A percentile compares a stretch with the other conserved stretches of the same genome.
Conservation (phyloP, 306 rosid species). For the Malus sieversii region DNA sequence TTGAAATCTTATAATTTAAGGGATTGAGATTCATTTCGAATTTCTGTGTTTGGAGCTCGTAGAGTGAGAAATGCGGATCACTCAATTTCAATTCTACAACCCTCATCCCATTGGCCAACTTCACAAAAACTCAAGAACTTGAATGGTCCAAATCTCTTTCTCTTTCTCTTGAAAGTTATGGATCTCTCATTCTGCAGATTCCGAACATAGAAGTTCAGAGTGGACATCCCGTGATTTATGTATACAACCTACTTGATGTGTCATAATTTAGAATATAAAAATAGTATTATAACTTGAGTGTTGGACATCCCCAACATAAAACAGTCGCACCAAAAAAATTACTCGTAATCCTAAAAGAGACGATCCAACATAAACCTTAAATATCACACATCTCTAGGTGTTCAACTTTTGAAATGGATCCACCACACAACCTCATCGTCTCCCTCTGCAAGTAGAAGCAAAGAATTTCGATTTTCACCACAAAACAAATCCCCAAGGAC, state of each 20-base stretch:
- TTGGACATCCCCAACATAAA: conserved; percentile 15
- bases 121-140: no score
- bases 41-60: no score
- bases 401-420: conserved; percentile 10
- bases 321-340: background rate
- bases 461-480: conserved; percentile 20
- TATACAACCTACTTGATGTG: background rate
- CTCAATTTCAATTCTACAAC: no score
- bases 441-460: conserved; percentile 4
- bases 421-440: conserved; percentile 20
- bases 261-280: background rate
- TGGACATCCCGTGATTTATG: background rate
- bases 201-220: fast-evolving
- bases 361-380: background rate
- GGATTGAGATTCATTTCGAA: no score
- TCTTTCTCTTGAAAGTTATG: no score
- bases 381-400: conserved; percentile 12
- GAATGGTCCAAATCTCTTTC: no score
- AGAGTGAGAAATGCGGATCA: no score
- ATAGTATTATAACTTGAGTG: background rate
- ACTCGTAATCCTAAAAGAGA: no score
- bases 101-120: no score
- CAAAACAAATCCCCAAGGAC: conserved; percentile 1
- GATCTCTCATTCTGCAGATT: fast-evolving
- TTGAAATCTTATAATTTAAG: no score